Evolutionary conservation across 371 early-diverging fungal genomes (phyloP), one percentile per base, ranked within the genome.

Genomic region (Saksenaea oblongispora): DNA sequence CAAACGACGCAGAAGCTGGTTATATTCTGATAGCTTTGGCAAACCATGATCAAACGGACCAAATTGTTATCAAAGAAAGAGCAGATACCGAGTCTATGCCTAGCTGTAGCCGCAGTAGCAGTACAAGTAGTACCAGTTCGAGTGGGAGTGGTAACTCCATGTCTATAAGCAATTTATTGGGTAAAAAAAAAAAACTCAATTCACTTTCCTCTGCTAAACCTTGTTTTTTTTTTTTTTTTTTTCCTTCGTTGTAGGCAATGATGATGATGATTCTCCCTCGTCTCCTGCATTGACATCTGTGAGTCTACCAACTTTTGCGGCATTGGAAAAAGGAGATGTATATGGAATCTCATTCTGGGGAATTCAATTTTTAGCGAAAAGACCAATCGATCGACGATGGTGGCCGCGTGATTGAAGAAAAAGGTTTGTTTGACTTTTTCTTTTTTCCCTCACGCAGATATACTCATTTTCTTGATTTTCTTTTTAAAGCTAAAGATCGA

Each of bases 1-100:
- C 70, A 35, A 66, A 71, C 15, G 80, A 80, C 54, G 70, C 67
- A 53, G 80, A 80, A 64, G 80, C 80, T 1, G 71, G 80, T 41
- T 77, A 70, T 56, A 80, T 80, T 53, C 58, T 80, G 35, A 75
- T 80, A 61, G 74, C 75, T 18, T 58, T 80, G 34, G 68, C 80
- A 10, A 80, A 77, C 57, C 78, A 75, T 61, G 67, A 73, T 39
- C 41, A 37, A 15, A 22, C 42, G 8, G 34, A 58, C 13, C 34
- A 18, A 27, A 34, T 58, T 24, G 22, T 58, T 14, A 35, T 37
- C 26, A 39, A 61, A 57, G 26, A 41, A 18, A 37, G 22, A 17
- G 24, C 15, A 4, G 41, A 27, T 17, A 24, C 44, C 37, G 59
- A 47, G 24, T 47, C 24, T 17, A 47, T 24, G 17, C 51, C 51